Base-by-base conservation (phyloP, 2,329 filamentous ascomycete species). In the Penicillium thymicola region DNA sequence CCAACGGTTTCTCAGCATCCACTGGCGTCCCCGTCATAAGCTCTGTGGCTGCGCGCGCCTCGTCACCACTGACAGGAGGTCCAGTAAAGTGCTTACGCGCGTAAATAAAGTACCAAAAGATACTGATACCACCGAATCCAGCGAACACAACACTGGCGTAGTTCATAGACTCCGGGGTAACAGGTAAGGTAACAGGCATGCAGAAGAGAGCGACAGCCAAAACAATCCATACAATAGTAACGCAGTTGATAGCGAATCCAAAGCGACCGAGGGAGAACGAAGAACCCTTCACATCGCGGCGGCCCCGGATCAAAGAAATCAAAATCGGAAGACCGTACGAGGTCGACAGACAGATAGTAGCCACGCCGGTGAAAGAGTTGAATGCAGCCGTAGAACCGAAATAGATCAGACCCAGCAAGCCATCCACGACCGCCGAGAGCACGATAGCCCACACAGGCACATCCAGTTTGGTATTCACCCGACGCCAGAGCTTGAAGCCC, bases 311-410 rank as follows among this genome's bases (percentile, higher is more conserved):
- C 3, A 92, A 75, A 11, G 82, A 88, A 56, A 92, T 86, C 11
- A 91, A 74, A 53, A 92, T 90, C 0, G 89, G 89, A 16, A 91
- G 80, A 14, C 86, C 88, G 70, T 92, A 92, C 0, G 87, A 90
- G 4, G 86, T 85, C 0, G 85, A 88, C 0, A 92, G 81, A 62
- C 88, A 91, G 69, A 92, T 91, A 5, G 89, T 92, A 1, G 89
- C 89, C 1, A 91, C 88, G 28, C 89, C 88, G 0, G 89, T 92
- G 72, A 92, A 92, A 10, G 85, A 87, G 77, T 88, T 89, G 77
- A 92, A 92, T 0, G 89, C 89, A 0, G 88, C 87, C 0, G 84
- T 82, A 1, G 86, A 89, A 10, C 89, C 89, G 61, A 92, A 90
- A 76, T 90, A 92, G 72, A 92, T 91, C 62, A 89, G 80, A 0